A percentile compares a stretch with the other conserved stretches of the same genome.
These are phyloP conservation scores for Apiotrichum brassicae DNA, from an alignment of 1,284 basidiomycete species.

Conservation along the genomic window DNA sequence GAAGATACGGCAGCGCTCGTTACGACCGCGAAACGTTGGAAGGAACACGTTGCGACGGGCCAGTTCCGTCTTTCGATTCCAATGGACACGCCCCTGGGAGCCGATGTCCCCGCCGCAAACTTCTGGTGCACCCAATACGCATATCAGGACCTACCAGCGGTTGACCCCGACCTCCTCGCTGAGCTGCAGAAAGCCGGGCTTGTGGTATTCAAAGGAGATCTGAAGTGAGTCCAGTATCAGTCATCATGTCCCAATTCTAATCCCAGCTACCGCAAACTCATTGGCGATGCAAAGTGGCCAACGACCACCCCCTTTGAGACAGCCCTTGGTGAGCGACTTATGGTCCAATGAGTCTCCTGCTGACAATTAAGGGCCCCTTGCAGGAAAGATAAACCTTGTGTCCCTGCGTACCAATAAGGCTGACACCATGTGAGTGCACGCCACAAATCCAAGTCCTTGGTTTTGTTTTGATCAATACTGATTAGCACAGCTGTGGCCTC, in stretches of 20 bases:
- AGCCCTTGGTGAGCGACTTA: conserved; percentile 68
- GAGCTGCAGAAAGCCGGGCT: conserved; percentile 62
- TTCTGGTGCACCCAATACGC: conserved; percentile 83
- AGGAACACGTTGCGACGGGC: conserved; percentile 60
- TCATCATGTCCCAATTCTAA: background rate
- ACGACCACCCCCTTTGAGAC: conserved; percentile 68
- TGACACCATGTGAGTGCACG: conserved; percentile 61
- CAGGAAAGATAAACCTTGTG: conserved; percentile 70
- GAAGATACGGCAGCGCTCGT: conserved; percentile 48
- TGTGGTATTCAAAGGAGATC: conserved; percentile 93
- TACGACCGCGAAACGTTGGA: conserved; percentile 67
- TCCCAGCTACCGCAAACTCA: conserved; percentile 68
- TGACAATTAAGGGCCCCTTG: conserved; percentile 59
- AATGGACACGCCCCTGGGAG: conserved; percentile 59
- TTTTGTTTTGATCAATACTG: background rate
- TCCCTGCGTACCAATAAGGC: conserved; percentile 93
- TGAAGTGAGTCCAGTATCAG: conserved; percentile 58
- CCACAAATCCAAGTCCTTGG: background rate
- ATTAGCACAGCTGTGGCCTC: conserved; percentile 33
- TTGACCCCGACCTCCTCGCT: conserved; percentile 57
- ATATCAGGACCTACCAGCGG: conserved; percentile 69
- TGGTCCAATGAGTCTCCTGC: conserved; percentile 15
- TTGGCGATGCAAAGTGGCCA: conserved; percentile 85
- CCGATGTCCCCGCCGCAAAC: conserved; percentile 46
- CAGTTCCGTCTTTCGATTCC: conserved; percentile 70